Evolutionary conservation across 2,329 filamentous ascomycete species (phyloP), one percentile per base, ranked within the genome.

Genomic region (Colletotrichum orchidophilum): DNA sequence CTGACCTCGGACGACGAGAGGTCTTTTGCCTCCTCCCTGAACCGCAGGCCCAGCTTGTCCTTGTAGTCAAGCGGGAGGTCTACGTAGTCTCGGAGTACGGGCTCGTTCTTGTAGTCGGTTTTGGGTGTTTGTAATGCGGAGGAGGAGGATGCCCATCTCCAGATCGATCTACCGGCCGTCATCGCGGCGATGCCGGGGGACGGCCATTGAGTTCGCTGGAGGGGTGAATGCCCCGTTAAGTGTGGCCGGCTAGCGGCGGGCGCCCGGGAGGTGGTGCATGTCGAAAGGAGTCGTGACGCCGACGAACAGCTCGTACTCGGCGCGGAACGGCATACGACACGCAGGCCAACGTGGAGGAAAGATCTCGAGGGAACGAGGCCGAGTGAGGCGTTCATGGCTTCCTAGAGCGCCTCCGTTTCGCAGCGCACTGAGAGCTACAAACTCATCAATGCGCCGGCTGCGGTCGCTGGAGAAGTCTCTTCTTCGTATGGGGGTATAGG

Each of bases 11-110:
- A 76, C 21, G 84, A 79, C 2, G 82, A 81, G 24, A 92, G 80
- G n/a, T 88, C 86, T 78, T 6, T 77, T 79, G 55, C 85, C 18
- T 46, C 39, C 18, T 46, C 39, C 12, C 58, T 79, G 73, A 91
- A 92, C 0, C 81, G 78, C 6, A 92, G 82, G 1, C 90, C 90
- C 1, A 77, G 74, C 57, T 83, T 82, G 76, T 92, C 89, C 55
- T 83, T 81, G 76, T 92, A 92, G 66, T 84, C 82, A 26, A 80
- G 80, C 0, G 90, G 90, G n/a, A 92, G 79, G 61, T 90, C 83
- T 67, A 87, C 83, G 76, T 90, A 92, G 73, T 86, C 79, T n/a
- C 81, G 86, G 70, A 89, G 81, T 61, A 86, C 75, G 35, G 63
- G 49, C 12, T 62, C 52, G 42, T 35, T 62, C 61, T 75, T 77